Percentiles rank a stretch among this genome's conserved stretches.
These are phyloP conservation scores for Xylariaceae sp. DNA, from an alignment of 2,329 filamentous ascomycete genomes.

Conservation along the genomic window DNA sequence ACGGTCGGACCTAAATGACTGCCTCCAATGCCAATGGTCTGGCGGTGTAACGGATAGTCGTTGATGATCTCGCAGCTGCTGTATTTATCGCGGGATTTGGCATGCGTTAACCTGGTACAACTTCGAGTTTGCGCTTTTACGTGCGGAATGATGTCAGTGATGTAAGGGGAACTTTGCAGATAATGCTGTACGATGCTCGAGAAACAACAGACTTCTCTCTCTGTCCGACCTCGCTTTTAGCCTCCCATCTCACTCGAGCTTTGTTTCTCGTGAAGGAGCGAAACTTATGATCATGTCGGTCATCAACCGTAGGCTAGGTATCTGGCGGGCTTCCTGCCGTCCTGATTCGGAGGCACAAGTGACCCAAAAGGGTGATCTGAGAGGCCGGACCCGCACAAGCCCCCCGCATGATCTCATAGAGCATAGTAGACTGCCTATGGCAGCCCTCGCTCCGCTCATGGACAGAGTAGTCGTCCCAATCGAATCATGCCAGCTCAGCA, in stretches of 20 bases:
- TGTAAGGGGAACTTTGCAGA: background rate
- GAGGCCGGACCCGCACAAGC: conserved; percentile 4
- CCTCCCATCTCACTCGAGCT: no score
- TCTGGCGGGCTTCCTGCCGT: no score
- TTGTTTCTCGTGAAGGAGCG: background rate
- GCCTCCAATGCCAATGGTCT: conserved; percentile 4
- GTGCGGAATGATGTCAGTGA: background rate
- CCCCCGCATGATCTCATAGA: conserved; percentile 19
- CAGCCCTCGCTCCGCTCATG: no score
- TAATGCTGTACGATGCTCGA: background rate
- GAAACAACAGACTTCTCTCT: no score
- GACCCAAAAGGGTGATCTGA: background rate
- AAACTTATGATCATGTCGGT: background rate
- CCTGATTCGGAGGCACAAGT: conserved; percentile 8
- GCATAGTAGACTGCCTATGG: no score
- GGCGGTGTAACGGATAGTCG: conserved; percentile 20
- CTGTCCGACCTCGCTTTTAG: no score
- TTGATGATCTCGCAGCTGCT: conserved; percentile 10
- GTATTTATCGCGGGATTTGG: conserved; percentile 7
- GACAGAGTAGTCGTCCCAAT: no score
- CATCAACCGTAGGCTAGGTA: no score
- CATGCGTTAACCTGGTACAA: no score
- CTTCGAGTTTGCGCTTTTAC: background rate
- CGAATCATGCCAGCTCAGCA: conserved; percentile 13
- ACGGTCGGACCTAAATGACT: no score